Conservation (phyloP, 176 grass and related monocot genomes). For the Oryza meridionalis region DNA sequence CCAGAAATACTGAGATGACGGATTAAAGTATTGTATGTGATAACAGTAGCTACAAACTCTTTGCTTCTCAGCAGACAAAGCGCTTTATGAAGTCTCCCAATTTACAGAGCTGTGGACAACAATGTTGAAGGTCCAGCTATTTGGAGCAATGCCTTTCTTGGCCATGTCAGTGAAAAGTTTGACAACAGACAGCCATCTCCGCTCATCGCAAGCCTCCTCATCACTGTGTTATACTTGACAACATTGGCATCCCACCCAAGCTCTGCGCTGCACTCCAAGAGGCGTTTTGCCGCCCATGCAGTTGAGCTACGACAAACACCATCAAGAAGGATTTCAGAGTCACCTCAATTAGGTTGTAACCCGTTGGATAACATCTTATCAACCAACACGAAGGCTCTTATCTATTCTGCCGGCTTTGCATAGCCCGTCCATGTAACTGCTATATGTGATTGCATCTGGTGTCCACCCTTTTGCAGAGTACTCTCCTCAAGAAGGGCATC, state of each 20-base stretch:
- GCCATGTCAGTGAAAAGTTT: conserved; percentile 80
- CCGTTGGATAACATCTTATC: conserved; percentile 66
- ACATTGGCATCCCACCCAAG: conserved; percentile 65
- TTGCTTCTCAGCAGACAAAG: conserved; percentile 50
- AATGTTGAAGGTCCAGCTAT: conserved; percentile 87
- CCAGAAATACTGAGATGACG: conserved; percentile 53
- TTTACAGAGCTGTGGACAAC: conserved; percentile 74
- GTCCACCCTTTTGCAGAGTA: conserved; percentile 53
- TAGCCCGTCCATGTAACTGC: conserved; percentile 79
- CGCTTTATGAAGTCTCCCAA: conserved; percentile 50
- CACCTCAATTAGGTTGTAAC: conserved; percentile 66
- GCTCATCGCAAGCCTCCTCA: conserved; percentile 73
- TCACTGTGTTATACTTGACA: conserved; percentile 94
- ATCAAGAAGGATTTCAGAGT: conserved; percentile 96
- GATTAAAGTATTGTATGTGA: conserved; percentile 79
- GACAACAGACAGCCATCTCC: conserved; percentile 60
- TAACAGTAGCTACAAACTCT: conserved; percentile 63
- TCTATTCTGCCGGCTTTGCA: conserved; percentile 68
- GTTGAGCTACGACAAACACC: conserved; percentile 61
- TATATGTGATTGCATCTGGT: conserved; percentile 83
- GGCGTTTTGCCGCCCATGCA: conserved; percentile 54
- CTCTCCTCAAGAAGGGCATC: conserved; percentile 63
- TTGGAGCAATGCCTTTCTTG: conserved; percentile 74
- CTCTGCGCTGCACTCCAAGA: conserved; percentile 71
- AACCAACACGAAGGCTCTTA: conserved; percentile 57